A percentile compares a stretch with the other conserved stretches of the same genome.
Evolutionary conservation across 2,329 filamentous ascomycete species (phyloP).

Genomic region (Alternaria solani): DNA sequence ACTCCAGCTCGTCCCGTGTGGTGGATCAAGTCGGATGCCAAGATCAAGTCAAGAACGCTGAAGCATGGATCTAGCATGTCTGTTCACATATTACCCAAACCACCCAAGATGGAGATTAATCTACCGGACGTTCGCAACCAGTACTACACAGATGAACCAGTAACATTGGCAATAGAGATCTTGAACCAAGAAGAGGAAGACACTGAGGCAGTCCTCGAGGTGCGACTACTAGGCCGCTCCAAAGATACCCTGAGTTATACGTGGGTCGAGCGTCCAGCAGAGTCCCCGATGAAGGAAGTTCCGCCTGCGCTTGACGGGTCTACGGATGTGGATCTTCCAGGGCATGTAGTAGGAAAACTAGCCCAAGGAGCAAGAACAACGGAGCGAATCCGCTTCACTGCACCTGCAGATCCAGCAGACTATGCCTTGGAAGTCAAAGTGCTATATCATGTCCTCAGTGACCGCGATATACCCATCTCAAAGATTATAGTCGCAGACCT

Average conservation of each 20-base stretch:
- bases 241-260: slow-evolving; percentile 56
- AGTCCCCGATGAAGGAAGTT: slow-evolving; percentile 43
- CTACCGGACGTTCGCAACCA: slow-evolving; percentile 69
- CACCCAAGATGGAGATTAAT: slow-evolving; percentile 85
- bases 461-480: slow-evolving; percentile 80
- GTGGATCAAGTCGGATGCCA: slow-evolving; percentile 43
- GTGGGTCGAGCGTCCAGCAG: slow-evolving; percentile 55
- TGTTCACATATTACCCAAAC: slow-evolving; percentile 82
- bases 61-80: slow-evolving; percentile 54
- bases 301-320: slow-evolving; percentile 33
- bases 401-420: slow-evolving; percentile 57
- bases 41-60: slow-evolving; percentile 39
- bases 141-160: slow-evolving; percentile 84
- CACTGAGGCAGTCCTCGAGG: slow-evolving; percentile 74
- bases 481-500: slow-evolving; percentile 75
- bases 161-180: slow-evolving; percentile 73
- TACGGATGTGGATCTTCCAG: slow-evolving; percentile 44
- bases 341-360: slow-evolving; percentile 49
- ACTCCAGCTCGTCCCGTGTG: slow-evolving; percentile 37
- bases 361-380: slow-evolving; percentile 41
- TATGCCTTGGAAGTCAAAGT: slow-evolving; percentile 77
- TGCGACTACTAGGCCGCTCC: slow-evolving; percentile 68
- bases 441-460: slow-evolving; percentile 79
- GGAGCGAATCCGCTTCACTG: slow-evolving; percentile 51
- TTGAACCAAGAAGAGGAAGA: slow-evolving; percentile 85